Percentiles rank a stretch among this genome's conserved stretches.
phyloP scores from a whole-genome alignment of 2,329 filamentous ascomycete genomes.

The Podosphaera xanthii region DNA sequence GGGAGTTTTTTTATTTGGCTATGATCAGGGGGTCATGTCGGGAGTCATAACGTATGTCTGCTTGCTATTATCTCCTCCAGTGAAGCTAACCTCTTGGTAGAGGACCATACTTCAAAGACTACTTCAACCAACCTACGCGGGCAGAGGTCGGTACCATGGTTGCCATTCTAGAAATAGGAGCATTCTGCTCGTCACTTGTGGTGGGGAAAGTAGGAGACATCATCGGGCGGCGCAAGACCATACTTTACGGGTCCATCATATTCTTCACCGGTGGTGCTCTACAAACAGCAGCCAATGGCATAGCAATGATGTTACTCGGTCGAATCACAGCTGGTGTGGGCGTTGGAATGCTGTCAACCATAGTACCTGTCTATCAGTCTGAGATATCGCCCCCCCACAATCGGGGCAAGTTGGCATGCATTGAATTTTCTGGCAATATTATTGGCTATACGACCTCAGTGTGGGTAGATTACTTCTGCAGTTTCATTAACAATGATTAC shows the following conservation, averaged over 20 bases:
- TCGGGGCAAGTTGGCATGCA: constrained; percentile 83
- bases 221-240: constrained; percentile 71
- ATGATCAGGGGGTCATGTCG: constrained; percentile 81
- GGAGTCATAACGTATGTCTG: constrained; percentile 37
- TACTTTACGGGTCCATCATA: constrained; percentile 77
- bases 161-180: constrained; percentile 83
- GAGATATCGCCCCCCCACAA: constrained; percentile 95
- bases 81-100: constrained; percentile 23
- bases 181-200: constrained; percentile 67
- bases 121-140: constrained; percentile 71
- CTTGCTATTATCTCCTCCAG: background rate
- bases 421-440: constrained; percentile 95
- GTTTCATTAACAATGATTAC: constrained; percentile 61
- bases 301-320: constrained; percentile 74
- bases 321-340: constrained; percentile 68
- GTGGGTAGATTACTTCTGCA: constrained; percentile 97
- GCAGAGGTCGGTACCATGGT: constrained; percentile 93
- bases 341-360: constrained; percentile 73
- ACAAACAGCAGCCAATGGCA: constrained; percentile 59
- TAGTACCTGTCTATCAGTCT: constrained; percentile 82
- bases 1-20: constrained; percentile 73
- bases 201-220: constrained; percentile 82
- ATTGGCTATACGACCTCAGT: constrained; percentile 88
- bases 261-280: constrained; percentile 69
- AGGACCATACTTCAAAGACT: constrained; percentile 69